Percentiles rank a stretch among this genome's conserved stretches.
phyloP scores from a whole-genome alignment of 495 filamentous ascomycete genomes.

The Lasiosphaeriaceae sp. region DNA sequence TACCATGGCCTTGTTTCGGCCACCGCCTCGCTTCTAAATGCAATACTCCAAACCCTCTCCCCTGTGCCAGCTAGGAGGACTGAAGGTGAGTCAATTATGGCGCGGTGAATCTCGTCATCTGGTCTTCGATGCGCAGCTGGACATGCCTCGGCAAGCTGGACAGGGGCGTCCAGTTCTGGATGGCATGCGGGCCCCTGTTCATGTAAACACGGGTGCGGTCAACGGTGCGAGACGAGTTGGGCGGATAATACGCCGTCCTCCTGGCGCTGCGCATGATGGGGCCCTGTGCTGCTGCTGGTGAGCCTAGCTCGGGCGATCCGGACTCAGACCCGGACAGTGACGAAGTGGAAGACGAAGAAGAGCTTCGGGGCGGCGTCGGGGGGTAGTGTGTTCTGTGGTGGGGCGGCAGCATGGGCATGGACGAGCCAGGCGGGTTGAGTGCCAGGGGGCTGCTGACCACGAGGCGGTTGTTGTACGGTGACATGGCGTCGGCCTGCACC shows the following conservation, averaged over 20 bases:
- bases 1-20: too few relatives aligned
- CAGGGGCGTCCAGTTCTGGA: conserved; percentile 24
- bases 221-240: conserved; percentile 17
- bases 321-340: neutral
- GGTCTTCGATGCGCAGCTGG: conserved; percentile 18
- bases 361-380: neutral
- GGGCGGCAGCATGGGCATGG: neutral
- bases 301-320: neutral
- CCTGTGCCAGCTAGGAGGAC: neutral
- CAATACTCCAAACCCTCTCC: neutral
- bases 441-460: neutral
- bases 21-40: neutral
- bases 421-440: neutral
- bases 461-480: neutral
- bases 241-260: conserved; percentile 23
- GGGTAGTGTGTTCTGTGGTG: neutral
- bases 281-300: neutral
- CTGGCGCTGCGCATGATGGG: conserved; percentile 6
- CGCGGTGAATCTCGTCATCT: conserved; percentile 14
- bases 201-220: conserved; percentile 20
- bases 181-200: conserved; percentile 20
- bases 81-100: neutral
- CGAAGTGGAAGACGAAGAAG: neutral
- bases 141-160: conserved; percentile 16
- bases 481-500: neutral